Percentiles rank a stretch among this genome's conserved stretches.
phyloP scores from a whole-genome alignment of 768 basidiomycete species.

The Macrolepiota fuliginosa region DNA sequence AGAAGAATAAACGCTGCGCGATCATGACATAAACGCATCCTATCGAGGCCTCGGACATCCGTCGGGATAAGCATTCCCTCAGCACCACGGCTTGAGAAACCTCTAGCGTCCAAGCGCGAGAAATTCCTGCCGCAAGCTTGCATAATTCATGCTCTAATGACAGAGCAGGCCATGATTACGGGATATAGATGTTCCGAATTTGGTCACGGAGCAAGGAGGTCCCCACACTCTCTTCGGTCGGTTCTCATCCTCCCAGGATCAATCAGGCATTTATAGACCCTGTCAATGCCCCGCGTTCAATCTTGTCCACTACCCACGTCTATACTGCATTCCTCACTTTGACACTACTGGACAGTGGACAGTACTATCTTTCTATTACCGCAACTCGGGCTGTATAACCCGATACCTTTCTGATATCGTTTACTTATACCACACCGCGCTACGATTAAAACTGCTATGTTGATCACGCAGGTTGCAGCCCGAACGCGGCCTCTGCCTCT shows the following conservation, averaged over 20 bases:
- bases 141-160: neutral
- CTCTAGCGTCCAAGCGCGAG: neutral
- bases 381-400: neutral
- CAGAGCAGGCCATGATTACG: neutral
- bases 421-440: neutral
- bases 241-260: neutral
- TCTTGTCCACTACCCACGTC: neutral
- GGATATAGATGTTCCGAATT: constrained; percentile 10
- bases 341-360: no score
- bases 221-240: constrained; percentile 11
- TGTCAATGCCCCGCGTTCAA: no score
- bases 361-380: no score
- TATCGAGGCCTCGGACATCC: neutral
- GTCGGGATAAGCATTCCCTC: no score
- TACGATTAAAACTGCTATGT: neutral
- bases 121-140: neutral
- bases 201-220: neutral
- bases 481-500: neutral
- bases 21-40: neutral
- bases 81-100: neutral
- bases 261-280: neutral
- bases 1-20: no score
- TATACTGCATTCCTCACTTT: neutral
- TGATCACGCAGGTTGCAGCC: neutral
- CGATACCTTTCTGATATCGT: neutral